Percentiles rank a stretch among this genome's conserved stretches.
Evolutionary conservation across 192 early-diverging fungal species (phyloP).

Genomic region (Umbelopsis vinacea): DNA sequence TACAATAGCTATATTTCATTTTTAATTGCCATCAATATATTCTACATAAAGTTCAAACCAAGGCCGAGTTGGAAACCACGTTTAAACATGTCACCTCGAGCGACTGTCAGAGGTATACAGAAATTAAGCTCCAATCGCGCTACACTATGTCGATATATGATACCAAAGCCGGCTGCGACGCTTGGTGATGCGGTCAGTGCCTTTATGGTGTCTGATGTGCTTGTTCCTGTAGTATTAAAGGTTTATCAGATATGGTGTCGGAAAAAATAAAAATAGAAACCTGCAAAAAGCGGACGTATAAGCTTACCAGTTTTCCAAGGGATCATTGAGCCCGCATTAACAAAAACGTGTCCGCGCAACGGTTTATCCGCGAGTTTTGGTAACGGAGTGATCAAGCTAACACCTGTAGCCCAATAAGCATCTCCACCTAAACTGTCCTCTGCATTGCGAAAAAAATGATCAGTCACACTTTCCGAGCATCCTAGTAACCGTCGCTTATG

Average conservation of each 20-base stretch:
- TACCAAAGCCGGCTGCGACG: constrained; percentile 78
- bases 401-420: constrained; percentile 72
- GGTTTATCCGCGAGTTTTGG: constrained; percentile 67
- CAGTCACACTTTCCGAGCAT: neutral
- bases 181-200: constrained; percentile 66
- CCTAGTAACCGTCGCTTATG: neutral
- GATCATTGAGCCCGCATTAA: constrained; percentile 74
- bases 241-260: constrained; percentile 35
- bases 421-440: constrained; percentile 87
- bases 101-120: constrained; percentile 76
- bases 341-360: constrained; percentile 85
- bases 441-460: constrained; percentile 22
- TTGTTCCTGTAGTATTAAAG: constrained; percentile 41
- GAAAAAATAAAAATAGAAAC: neutral
- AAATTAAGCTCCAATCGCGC: constrained; percentile 91
- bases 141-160: constrained; percentile 85
- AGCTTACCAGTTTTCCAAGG: constrained; percentile 21
- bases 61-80: constrained; percentile 87
- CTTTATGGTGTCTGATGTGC: constrained; percentile 35
- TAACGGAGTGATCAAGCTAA: constrained; percentile 81
- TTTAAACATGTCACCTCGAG: constrained; percentile 66
- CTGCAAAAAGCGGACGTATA: neutral
- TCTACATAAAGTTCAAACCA: constrained; percentile 80
- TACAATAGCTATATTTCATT: neutral
- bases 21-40: constrained; percentile 10